phyloP scores from a whole-genome alignment of 2,329 filamentous ascomycete genomes.

The Epichloe gansuensis region DNA sequence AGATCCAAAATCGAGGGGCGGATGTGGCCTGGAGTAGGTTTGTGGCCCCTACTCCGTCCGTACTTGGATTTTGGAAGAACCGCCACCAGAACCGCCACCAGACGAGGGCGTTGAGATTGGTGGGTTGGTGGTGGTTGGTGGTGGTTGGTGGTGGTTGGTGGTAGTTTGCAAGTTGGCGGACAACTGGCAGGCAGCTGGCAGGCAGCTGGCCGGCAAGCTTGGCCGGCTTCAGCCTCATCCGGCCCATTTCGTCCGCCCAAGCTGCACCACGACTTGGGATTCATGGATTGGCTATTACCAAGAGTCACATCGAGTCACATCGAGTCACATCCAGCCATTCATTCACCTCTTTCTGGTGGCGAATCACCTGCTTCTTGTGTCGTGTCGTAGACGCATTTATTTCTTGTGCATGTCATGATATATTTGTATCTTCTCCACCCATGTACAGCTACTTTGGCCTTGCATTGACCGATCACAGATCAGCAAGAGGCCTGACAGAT shows the following conservation, averaged over 20 bases:
- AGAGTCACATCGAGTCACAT: background rate
- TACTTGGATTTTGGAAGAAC: too few relatives aligned
- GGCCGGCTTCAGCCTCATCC: background rate
- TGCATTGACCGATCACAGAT: background rate
- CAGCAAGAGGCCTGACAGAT: background rate
- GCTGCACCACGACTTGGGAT: conserved; percentile 4
- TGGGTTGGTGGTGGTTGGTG: background rate
- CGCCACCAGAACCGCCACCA: too few relatives aligned
- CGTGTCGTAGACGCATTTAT: background rate
- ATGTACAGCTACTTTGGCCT: background rate
- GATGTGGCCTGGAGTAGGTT: background rate
- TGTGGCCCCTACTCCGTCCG: too few relatives aligned
- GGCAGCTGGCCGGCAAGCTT: background rate
- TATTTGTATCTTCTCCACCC: background rate
- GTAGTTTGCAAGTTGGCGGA: background rate
- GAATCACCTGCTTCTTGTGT: background rate
- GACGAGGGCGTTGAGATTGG: background rate
- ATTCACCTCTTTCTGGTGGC: background rate
- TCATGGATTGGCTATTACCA: background rate
- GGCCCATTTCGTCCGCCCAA: conserved; percentile 5
- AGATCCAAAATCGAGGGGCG: too few relatives aligned
- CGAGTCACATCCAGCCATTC: background rate
- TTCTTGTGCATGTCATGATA: background rate
- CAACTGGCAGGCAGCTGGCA: background rate
- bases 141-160: too few relatives aligned